Evolutionary conservation across 1,284 basidiomycete genomes (phyloP).

Genomic region (Gomphus sp.): DNA sequence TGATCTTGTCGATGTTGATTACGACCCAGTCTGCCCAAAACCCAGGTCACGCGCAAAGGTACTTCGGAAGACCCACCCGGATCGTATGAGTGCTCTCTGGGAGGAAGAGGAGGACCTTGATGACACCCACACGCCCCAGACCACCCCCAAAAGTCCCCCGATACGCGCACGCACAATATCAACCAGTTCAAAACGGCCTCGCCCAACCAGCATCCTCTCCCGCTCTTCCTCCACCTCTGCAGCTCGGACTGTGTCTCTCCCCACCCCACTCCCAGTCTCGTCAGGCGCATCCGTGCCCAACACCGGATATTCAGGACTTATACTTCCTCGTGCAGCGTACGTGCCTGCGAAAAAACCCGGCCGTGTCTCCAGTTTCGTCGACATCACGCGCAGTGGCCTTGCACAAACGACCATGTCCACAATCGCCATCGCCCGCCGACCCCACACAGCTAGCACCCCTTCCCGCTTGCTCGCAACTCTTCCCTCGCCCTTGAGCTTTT

Average conservation of each 20-base stretch:
- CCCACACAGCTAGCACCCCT: constrained; percentile 21
- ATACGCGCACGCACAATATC: constrained; percentile 10
- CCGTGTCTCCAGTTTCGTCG: constrained; percentile 40
- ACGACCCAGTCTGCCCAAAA: constrained; percentile 13
- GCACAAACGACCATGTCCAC: constrained; percentile 83
- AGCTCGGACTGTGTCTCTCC: constrained; percentile 22
- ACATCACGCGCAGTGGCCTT: constrained; percentile 64
- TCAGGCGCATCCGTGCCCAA: constrained; percentile 27
- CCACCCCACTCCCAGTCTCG: constrained; percentile 19
- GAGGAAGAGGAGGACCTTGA: constrained; percentile 32
- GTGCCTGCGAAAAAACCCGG: constrained; percentile 27
- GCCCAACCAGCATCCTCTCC: constrained; percentile 2
- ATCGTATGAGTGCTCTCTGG: constrained; percentile 33
- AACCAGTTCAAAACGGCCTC: constrained; percentile 12
- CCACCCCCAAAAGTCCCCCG: neutral
- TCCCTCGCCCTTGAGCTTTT: constrained; percentile 40
- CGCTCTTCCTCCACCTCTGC: constrained; percentile 13
- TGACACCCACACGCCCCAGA: constrained; percentile 5
- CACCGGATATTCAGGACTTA: constrained; percentile 59
- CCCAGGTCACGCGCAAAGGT: constrained; percentile 13
- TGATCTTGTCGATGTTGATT: constrained; percentile 4
- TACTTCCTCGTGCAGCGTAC: constrained; percentile 53
- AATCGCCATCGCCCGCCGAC: constrained; percentile 55
- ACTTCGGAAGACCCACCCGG: constrained; percentile 11
- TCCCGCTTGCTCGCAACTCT: constrained; percentile 29